Percentiles rank a stretch among this genome's conserved stretches.
These are phyloP conservation scores for Anisogramma anomala DNA, from an alignment of 2,329 filamentous ascomycete species.

Conservation along the genomic window DNA sequence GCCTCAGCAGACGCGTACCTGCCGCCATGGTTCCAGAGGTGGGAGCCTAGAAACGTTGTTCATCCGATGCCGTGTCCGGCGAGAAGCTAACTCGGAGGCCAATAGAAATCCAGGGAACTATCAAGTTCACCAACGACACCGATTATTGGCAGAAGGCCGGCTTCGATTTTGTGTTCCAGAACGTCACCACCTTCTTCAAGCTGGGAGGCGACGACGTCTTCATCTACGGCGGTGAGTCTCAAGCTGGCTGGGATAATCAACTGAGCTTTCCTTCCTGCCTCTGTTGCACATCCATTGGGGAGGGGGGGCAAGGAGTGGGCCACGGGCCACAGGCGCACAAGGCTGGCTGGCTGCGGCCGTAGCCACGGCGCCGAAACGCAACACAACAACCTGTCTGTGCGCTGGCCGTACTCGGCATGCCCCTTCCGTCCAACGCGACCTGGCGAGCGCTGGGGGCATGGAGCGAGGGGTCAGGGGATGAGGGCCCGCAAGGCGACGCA, in stretches of 20 bases:
- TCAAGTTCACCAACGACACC: constrained; percentile 53
- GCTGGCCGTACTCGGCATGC: background rate
- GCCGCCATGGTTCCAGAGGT: constrained; percentile 1
- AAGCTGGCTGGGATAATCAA: background rate
- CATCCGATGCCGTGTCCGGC: background rate
- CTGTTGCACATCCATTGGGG: background rate
- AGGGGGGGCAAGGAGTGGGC: background rate
- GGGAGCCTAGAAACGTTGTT: background rate
- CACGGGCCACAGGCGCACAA: background rate
- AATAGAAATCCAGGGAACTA: constrained; percentile 21
- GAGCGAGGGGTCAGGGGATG: too few relatives aligned
- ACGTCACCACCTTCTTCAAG: constrained; percentile 55
- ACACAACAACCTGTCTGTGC: background rate
- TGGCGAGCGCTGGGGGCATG: too few relatives aligned
- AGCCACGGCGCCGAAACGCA: background rate
- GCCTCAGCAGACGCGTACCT: constrained; percentile 11
- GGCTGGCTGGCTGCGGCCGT: constrained; percentile 2
- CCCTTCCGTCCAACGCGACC: background rate
- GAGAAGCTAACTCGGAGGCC: constrained; percentile 11
- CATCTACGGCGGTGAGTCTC: constrained; percentile 44
- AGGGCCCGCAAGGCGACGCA: too few relatives aligned
- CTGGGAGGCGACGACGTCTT: constrained; percentile 56
- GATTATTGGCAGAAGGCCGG: constrained; percentile 54
- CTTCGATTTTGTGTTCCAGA: constrained; percentile 53
- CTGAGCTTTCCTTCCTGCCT: background rate